Evolutionary conservation across 495 filamentous ascomycete genomes (phyloP), one percentile per base, ranked within the genome.

Genomic region (Aspergillus nanangensis): DNA sequence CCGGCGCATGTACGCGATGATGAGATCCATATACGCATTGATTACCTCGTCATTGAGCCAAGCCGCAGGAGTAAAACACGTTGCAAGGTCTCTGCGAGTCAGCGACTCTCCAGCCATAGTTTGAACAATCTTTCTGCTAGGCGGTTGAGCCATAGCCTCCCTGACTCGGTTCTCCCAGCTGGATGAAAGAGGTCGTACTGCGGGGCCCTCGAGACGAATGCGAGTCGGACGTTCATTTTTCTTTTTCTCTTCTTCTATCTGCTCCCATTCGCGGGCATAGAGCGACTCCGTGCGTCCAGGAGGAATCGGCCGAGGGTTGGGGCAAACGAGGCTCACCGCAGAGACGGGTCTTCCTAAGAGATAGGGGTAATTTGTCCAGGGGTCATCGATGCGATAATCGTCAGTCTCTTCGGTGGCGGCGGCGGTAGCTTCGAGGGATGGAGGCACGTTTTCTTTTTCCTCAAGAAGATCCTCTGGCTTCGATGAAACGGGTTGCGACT

Each of bases 1-100:
- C 27, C 76, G 58, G 38, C 84, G 83, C 31, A 83, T 65, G 41
- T 79, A 75, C 3, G 79, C 71, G 13, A 85, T 75, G 18, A 90
- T 63, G 18, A 80, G 60, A 1, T 70, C 61, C 7, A 93, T 64
- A 19, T 84, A 83, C 2, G 78, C 74, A 48, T 87, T 88, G 54
- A 95, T 83, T 15, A 88, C 76, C 41, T 90, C 84, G 60, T 95
- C 89, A 53, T 95, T 93, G 0, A 96, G 68, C 90, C 90, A 96
- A 0, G 65, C 69, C 8, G 60, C 55, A 2, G 61, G 58, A 3
- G 55, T 61, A 45, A 48, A 84, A 65, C 41, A 91, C 44, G 64
- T 76, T 67, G 18, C 62, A 27, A 95, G 83, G 52, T 92, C 87
- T 40, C 72, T 71, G 4, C 71, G 64, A 15, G 58, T 75, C 8